These are phyloP conservation scores for Rhynchosporium secalis DNA, from an alignment of 2,329 filamentous ascomycete genomes.

Conservation along the genomic window DNA sequence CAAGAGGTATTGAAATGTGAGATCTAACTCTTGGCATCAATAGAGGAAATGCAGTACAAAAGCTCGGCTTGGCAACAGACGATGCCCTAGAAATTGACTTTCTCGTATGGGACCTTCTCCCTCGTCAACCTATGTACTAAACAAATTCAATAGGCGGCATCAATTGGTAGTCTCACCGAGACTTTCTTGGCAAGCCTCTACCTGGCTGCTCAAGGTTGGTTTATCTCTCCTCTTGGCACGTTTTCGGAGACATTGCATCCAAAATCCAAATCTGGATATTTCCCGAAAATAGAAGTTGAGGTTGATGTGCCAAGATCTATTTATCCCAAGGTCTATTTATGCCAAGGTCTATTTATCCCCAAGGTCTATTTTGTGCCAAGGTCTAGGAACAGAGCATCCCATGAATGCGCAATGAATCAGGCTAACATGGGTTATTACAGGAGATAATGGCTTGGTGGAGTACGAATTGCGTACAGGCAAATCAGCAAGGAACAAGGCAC, in stretches of 20 bases:
- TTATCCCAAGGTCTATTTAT: too few relatives aligned
- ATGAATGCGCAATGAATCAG: background rate
- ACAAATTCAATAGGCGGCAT: conserved; percentile 61
- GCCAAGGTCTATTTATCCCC: too few relatives aligned
- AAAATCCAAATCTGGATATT: conserved; percentile 2
- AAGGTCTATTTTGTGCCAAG: background rate
- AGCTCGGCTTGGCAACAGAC: conserved; percentile 60
- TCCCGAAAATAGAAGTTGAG: background rate
- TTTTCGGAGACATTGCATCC: background rate
- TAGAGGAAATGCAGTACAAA: conserved; percentile 58
- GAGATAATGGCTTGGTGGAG: conserved; percentile 48
- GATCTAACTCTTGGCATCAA: background rate
- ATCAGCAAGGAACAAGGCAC: conserved; percentile 25
- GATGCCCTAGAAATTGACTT: conserved; percentile 68
- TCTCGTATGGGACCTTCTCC: conserved; percentile 51
- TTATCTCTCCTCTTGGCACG: background rate
- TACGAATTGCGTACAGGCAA: conserved; percentile 43
- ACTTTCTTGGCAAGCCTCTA: conserved; percentile 63
- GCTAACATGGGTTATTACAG: conserved; percentile 36
- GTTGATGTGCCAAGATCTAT: conserved; percentile 1
- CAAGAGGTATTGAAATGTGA: background rate
- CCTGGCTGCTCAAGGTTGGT: conserved; percentile 55
- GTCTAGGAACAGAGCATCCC: background rate
- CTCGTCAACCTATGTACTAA: conserved; percentile 6
- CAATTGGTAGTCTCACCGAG: conserved; percentile 73